Evolutionary conservation across 1,284 basidiomycete species (phyloP).

Genomic region (Kalmanozyma brasiliensis): DNA sequence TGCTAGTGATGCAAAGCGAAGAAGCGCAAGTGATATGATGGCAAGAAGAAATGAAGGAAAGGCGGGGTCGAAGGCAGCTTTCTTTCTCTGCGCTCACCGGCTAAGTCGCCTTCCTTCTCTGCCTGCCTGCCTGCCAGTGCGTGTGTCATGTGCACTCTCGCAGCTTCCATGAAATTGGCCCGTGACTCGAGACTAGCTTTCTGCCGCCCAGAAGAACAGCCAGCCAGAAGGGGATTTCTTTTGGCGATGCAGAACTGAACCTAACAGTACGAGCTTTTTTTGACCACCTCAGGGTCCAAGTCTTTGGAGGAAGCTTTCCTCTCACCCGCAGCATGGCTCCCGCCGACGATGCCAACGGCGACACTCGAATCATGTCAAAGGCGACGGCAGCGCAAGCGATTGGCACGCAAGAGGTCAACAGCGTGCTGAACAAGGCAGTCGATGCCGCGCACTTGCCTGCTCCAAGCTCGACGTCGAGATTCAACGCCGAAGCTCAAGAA

Average conservation of each 20-base stretch:
- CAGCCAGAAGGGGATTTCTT: too few relatives aligned
- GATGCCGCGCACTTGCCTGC: neutral
- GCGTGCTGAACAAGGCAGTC: neutral
- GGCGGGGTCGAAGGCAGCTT: too few relatives aligned
- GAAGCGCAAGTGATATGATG: too few relatives aligned
- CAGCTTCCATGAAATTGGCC: slow-evolving; percentile 2
- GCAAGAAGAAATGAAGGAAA: too few relatives aligned
- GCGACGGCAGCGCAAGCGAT: neutral
- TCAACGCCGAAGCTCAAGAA: slow-evolving; percentile 14
- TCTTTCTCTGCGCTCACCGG: too few relatives aligned
- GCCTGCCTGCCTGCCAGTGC: too few relatives aligned
- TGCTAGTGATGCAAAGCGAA: too few relatives aligned
- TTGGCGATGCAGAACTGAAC: neutral
- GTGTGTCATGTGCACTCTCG: slow-evolving; percentile 5
- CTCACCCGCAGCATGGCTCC: neutral
- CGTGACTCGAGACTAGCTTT: slow-evolving; percentile 15
- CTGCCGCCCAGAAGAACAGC: neutral
- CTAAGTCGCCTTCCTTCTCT: too few relatives aligned
- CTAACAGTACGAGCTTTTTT: neutral
- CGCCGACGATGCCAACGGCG: neutral
- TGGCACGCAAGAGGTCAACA: slow-evolving; percentile 3
- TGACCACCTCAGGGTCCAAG: slow-evolving; percentile 4
- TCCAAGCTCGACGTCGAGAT: slow-evolving; percentile 3
- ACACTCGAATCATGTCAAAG: neutral
- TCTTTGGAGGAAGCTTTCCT: too few relatives aligned